phyloP scores from a whole-genome alignment of 73 alveolate species.

The Paramecium octaurelia region DNA sequence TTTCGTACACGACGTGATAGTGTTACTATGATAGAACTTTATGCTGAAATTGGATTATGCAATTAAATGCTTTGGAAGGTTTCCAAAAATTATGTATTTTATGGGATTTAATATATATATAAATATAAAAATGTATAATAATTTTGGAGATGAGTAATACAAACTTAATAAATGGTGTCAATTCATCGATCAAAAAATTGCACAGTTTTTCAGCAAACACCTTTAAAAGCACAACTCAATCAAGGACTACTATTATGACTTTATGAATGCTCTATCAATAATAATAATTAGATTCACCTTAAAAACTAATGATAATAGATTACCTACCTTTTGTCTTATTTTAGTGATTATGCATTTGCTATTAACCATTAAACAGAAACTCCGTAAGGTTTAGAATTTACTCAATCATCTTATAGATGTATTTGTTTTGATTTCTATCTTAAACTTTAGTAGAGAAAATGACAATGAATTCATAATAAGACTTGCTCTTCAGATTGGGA shows the following conservation, averaged over 20 bases:
- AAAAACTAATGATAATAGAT: background rate
- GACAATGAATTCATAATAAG: conserved; percentile 9
- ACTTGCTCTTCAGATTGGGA: background rate
- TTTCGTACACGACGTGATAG: background rate
- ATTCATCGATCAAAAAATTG: background rate
- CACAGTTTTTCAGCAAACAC: background rate
- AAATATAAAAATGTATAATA: background rate
- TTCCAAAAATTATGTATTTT: background rate
- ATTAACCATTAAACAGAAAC: background rate
- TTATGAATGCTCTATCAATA: background rate
- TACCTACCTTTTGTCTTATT: background rate
- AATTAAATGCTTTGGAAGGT: background rate
- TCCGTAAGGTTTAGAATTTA: background rate
- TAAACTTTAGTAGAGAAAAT: background rate
- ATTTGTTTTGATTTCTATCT: background rate
- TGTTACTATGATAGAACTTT: no score
- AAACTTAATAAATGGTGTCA: conserved; percentile 23
- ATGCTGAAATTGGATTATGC: no score
- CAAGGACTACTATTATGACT: background rate
- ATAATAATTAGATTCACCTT: background rate
- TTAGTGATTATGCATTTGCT: background rate
- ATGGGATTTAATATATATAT: background rate
- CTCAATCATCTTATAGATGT: background rate
- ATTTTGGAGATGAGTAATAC: conserved; percentile 5
- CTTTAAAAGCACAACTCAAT: background rate